Base-by-base conservation (phyloP, 805 yeast genomes). In the Metschnikowia bowlesiae region DNA sequence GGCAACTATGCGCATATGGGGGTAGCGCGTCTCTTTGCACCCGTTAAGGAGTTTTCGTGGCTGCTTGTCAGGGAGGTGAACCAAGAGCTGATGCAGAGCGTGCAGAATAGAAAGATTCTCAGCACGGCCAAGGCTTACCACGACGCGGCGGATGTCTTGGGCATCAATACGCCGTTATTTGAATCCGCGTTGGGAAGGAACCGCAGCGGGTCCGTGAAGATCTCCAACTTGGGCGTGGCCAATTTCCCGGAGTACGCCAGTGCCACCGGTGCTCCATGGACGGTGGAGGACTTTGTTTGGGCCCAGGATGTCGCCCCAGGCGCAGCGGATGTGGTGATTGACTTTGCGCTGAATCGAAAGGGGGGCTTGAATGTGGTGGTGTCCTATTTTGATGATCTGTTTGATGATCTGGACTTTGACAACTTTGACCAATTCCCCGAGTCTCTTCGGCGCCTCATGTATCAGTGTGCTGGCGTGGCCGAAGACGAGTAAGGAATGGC, bases 1-100 rank as follows among this genome's bases (percentile, higher is more conserved):
- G 75, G 75, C 2, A 62, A 65, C 28, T 58, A 55, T 50, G 72
- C 76, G 3, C 68, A 66, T 49, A 54, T 61, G 41, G 76, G 76
- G 0, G 49, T 68, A 14, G 55, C 64, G 0, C 65, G 67, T 39
- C 55, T 57, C 26, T 44, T 65, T n/a, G 65, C 73, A 0, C 75
- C 75, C 2, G 34, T 66, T 6, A 48, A 48, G 2, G 56, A 60
- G 26, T 68, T 72, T 46, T 55, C 64, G 4, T 72, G 77, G 77
- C 67, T 67, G 6, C 16, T 47, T 1, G 75, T 63, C 1, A 48
- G 58, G 31, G 44, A 47, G 8, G 50, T 68, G n/a, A 59, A 59
- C 43, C 40, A 32, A 1, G 55, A 63, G 37, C 53, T 69, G 47
- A 41, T 49, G 6, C 39, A 44, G 6, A 55, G 63, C 4, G 53